These are phyloP conservation scores for Phanerochaete sordida DNA, from an alignment of 768 basidiomycete species.

Conservation along the genomic window DNA sequence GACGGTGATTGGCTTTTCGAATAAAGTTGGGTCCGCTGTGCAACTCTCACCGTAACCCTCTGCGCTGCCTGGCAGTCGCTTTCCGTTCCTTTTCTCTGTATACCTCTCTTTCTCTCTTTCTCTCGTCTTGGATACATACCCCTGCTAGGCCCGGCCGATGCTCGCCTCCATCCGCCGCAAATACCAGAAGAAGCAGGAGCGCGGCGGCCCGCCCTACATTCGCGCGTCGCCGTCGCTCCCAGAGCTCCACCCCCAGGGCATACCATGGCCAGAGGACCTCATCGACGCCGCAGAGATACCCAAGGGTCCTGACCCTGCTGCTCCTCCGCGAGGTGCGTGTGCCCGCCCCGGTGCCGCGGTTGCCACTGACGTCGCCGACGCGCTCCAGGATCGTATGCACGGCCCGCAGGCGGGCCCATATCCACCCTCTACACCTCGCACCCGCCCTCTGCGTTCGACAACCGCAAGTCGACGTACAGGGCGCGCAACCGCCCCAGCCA, in stretches of 20 bases:
- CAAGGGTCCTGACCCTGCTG: slow-evolving; percentile 29
- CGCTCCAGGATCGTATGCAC: slow-evolving; percentile 13
- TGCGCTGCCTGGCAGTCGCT: slow-evolving; percentile 8
- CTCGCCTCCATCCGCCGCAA: slow-evolving; percentile 64
- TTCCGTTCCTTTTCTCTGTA: slow-evolving; percentile 27
- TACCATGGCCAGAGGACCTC: slow-evolving; percentile 83
- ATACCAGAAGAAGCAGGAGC: slow-evolving; percentile 48
- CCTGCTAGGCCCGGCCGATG: slow-evolving; percentile 39
- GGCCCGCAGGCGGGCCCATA: slow-evolving; percentile 42
- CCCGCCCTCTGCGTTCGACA: slow-evolving; percentile 62
- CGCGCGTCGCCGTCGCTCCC: slow-evolving; percentile 81
- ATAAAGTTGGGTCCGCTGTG: neutral
- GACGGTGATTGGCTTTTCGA: neutral
- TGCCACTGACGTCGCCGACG: neutral
- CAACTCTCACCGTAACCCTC: neutral
- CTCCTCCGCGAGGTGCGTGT: slow-evolving; percentile 57
- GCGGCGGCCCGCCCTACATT: slow-evolving; percentile 40
- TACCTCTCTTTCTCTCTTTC: slow-evolving; percentile 22
- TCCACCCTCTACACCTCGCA: slow-evolving; percentile 68
- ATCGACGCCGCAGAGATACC: slow-evolving; percentile 70
- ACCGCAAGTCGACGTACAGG: slow-evolving; percentile 36
- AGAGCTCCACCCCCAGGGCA: slow-evolving; percentile 67
- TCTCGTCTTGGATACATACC: slow-evolving; percentile 16
- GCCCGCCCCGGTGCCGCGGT: neutral
- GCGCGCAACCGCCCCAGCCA: slow-evolving; percentile 48